Percentiles rank a stretch among this genome's conserved stretches.
These are phyloP conservation scores for Pichia scutulata DNA, from an alignment of 805 yeast species.

Conservation along the genomic window DNA sequence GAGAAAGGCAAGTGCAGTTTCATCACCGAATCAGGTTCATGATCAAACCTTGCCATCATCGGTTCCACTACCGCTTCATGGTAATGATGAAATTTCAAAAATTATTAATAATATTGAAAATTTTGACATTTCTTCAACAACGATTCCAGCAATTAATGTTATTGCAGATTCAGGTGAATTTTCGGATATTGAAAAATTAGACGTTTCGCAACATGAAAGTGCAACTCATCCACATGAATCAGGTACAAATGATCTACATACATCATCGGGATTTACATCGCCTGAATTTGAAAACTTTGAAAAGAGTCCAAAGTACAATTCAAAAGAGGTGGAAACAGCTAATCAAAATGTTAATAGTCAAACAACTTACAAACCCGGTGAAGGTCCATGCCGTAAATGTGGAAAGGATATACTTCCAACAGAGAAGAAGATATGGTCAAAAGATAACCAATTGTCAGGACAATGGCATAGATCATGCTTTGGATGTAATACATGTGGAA, in stretches of 20 bases:
- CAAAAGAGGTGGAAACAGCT: not conserved
- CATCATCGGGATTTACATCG: constrained; percentile 4
- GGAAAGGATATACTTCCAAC: constrained; percentile 37
- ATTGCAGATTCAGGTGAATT: not conserved
- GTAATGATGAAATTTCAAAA: not conserved
- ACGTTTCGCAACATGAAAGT: constrained; percentile 3
- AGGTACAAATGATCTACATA: not conserved
- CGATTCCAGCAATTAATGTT: not conserved
- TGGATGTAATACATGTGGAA: constrained; percentile 57
- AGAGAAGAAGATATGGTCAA: constrained; percentile 70
- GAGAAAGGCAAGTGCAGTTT: constrained; percentile 16
- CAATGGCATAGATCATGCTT: constrained; percentile 94
- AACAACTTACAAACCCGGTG: constrained; percentile 42
- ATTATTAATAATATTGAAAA: not conserved
- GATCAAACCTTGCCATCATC: not conserved
- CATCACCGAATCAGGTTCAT: constrained; percentile 11
- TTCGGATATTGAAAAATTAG: not conserved
- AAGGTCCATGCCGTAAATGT: constrained; percentile 82
- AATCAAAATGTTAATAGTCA: not conserved
- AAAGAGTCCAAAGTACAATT: too few species aligned
- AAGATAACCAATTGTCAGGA: constrained; percentile 75
- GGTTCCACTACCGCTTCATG: not conserved
- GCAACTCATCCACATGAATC: not conserved
- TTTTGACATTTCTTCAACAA: not conserved
- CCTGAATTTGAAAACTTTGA: not conserved